Base-by-base conservation (phyloP, 345 rosid genomes). In the Cardamine occulta region DNA sequence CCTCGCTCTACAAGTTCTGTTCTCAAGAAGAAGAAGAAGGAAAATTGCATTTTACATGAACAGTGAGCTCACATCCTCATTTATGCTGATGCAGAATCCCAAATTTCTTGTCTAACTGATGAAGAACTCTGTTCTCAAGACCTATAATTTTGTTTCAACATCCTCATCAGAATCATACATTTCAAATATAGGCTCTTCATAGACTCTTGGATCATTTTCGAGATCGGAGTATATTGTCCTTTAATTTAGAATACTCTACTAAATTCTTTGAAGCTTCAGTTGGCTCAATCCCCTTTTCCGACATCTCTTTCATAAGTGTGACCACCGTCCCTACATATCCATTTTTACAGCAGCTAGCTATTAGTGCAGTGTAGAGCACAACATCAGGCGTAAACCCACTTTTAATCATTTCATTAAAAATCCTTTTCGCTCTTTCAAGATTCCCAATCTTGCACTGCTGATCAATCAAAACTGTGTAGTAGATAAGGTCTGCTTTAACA, bases 1-100 rank as follows among this genome's bases (percentile, higher is more conserved):
- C 47, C 28, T 15, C 26, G 17, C 63, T 54, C 51, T 15, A 67
- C n/a, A 19, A 53, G 35, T 67, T 23, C 6, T 4, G 7, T 15
- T 68, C 34, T 44, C 26, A 68, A 5, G 62, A 68, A 48, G 26
- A 68, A 5, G 62, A 68, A 47, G 26, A 47, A 47, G 10, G 11
- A 6, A 32, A 19, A 34, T 60, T 21, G 60, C 34, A 10, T 10
- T 15, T 52, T 32, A 37, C 61, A 67, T 14, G 34, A 51, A 9
- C 35, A 68, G 28, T 26, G 28, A 26, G 28, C 48, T 72, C 37
- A 72, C 68, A 51, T 51, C 68, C 31, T 26, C 61, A 24, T 35
- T n/a, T 21, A 49, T 14, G 19, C 40, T 4, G 19, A 49, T 49
- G 68, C 60, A 61, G 40, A 11, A 11, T 21, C 21, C 68, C 29